These are phyloP conservation scores for Neurospora sp. DNA, from an alignment of 2,329 filamentous ascomycete genomes.

Conservation along the genomic window DNA sequence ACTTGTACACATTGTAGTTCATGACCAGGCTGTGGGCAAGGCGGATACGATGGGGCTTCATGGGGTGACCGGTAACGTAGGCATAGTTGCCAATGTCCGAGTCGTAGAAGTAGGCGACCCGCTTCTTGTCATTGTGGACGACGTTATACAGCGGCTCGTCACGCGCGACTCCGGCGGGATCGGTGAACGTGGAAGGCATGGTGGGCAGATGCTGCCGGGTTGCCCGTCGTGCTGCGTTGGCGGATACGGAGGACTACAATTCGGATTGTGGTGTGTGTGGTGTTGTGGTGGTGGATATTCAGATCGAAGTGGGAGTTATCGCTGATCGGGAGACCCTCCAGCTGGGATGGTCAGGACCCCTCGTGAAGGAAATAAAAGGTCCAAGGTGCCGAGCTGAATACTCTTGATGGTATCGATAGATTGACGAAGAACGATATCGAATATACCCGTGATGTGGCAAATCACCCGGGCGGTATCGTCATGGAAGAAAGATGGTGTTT, in stretches of 20 bases:
- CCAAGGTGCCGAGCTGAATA: background rate
- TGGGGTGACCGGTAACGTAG: conserved; percentile 92
- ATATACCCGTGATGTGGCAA: background rate
- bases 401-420: background rate
- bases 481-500: background rate
- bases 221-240: background rate
- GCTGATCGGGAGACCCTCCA: background rate
- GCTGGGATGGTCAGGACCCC: background rate
- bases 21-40: conserved; percentile 93
- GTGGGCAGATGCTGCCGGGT: background rate
- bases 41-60: conserved; percentile 96
- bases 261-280: background rate
- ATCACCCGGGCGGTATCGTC: background rate
- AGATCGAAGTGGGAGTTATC: background rate
- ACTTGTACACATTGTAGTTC: conserved; percentile 91
- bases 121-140: conserved; percentile 48
- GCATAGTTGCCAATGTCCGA: conserved; percentile 97
- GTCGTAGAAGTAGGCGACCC: conserved; percentile 97
- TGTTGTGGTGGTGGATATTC: background rate
- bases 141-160: conserved; percentile 37
- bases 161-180: conserved; percentile 28
- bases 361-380: background rate
- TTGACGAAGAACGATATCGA: background rate
- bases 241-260: background rate
- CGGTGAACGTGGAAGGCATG: conserved; percentile 19